Evolutionary conservation across 495 filamentous ascomycete genomes (phyloP).

Genomic region (Aspergillus asperescens): DNA sequence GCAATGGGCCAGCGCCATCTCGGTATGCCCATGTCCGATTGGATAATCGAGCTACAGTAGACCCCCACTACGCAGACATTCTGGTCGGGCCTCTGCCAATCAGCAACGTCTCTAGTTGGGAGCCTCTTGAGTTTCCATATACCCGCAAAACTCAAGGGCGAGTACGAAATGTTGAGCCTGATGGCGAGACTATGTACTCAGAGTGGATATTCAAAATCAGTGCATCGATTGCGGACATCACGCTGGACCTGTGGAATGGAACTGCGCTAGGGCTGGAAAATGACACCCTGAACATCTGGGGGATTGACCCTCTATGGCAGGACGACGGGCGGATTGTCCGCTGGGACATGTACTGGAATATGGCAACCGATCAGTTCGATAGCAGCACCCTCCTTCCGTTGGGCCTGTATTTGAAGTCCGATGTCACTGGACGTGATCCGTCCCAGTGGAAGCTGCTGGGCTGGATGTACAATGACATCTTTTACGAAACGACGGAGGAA

Average conservation of each 20-base stretch:
- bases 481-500: constrained; percentile 16
- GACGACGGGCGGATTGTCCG: constrained; percentile 15
- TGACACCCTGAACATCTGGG: constrained; percentile 15
- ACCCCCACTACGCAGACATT: constrained; percentile 15
- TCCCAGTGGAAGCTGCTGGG: constrained; percentile 17
- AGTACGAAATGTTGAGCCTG: constrained; percentile 17
- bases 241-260: constrained; percentile 13
- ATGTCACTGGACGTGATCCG: constrained; percentile 17
- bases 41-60: constrained; percentile 13
- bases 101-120: constrained; percentile 3
- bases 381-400: constrained; percentile 10
- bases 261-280: constrained; percentile 16
- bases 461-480: constrained; percentile 20
- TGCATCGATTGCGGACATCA: constrained; percentile 14
- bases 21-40: constrained; percentile 16
- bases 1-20: not conserved
- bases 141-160: constrained; percentile 13
- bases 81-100: constrained; percentile 14
- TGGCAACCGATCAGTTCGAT: constrained; percentile 10
- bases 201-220: constrained; percentile 18
- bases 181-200: constrained; percentile 10
- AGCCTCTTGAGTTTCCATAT: constrained; percentile 11
- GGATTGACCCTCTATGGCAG: constrained; percentile 17
- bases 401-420: constrained; percentile 16
- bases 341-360: constrained; percentile 20